Evolutionary conservation across 2,329 filamentous ascomycete species (phyloP).

Genomic region (Pseudocercospora cruenta): DNA sequence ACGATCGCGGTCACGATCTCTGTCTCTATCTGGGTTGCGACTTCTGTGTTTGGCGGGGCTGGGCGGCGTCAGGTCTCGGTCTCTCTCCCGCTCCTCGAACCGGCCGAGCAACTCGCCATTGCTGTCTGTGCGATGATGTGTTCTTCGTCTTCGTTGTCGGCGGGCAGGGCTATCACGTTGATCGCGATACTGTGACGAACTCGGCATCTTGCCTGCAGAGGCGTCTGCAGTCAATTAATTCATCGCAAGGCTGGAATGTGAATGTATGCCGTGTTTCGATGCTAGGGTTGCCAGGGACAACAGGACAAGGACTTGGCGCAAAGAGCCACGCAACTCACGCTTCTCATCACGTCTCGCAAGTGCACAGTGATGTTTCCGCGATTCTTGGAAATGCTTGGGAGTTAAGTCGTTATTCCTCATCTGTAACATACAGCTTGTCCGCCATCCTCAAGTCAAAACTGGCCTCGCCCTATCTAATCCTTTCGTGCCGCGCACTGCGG

Average conservation of each 20-base stretch:
- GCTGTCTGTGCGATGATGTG: slow-evolving; percentile 42
- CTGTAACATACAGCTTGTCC: slow-evolving; percentile 5
- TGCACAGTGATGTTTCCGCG: background rate
- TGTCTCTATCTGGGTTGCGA: slow-evolving; percentile 13
- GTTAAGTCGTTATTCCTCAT: slow-evolving; percentile 1
- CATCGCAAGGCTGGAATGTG: slow-evolving; percentile 10
- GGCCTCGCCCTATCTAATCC: background rate
- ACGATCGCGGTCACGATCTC: slow-evolving; percentile 7
- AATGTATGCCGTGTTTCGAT: background rate
- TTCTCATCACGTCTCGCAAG: no score
- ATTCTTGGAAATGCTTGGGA: slow-evolving; percentile 1
- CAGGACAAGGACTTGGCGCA: background rate
- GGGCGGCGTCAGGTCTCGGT: slow-evolving; percentile 14
- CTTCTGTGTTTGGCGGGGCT: slow-evolving; percentile 22
- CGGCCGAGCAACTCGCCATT: slow-evolving; percentile 36
- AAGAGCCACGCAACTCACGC: background rate
- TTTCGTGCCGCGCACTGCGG: background rate
- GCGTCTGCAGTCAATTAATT: background rate
- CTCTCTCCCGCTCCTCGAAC: slow-evolving; percentile 20
- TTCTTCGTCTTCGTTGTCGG: slow-evolving; percentile 36
- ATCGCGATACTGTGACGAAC: slow-evolving; percentile 9
- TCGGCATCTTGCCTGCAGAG: slow-evolving; percentile 10
- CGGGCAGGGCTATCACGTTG: slow-evolving; percentile 34
- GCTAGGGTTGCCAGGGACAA: background rate
- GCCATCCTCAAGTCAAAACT: background rate